These are phyloP conservation scores for Echria macrotheca DNA, from an alignment of 495 filamentous ascomycete genomes.

Conservation along the genomic window DNA sequence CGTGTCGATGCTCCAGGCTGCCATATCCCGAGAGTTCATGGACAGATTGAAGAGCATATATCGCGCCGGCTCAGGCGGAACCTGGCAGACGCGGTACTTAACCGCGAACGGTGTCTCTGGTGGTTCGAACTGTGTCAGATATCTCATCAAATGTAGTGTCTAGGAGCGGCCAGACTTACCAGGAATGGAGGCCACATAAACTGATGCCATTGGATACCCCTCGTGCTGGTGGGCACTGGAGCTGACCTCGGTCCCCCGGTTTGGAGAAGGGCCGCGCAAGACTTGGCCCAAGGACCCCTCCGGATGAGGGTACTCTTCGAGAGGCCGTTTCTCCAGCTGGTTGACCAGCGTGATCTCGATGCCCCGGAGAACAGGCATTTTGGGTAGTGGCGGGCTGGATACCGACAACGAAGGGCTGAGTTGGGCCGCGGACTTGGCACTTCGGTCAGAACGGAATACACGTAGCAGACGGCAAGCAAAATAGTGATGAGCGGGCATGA, in stretches of 20 bases:
- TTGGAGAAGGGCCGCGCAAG: too few species aligned
- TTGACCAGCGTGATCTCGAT: conserved; percentile 38
- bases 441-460: too few species aligned
- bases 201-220: conserved; percentile 35
- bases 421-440: too few species aligned
- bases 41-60: conserved; percentile 47
- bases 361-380: conserved; percentile 45
- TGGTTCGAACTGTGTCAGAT: too few species aligned
- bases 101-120: conserved; percentile 45
- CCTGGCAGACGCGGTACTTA: conserved; percentile 32
- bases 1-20: conserved; percentile 44
- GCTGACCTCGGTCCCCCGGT: not conserved
- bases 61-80: conserved; percentile 24
- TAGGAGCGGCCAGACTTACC: conserved; percentile 27
- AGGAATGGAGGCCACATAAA: conserved; percentile 46
- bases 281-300: conserved; percentile 40
- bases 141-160: too few species aligned
- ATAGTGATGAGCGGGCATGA: too few species aligned
- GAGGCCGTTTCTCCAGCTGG: conserved; percentile 21
- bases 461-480: too few species aligned
- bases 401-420: too few species aligned
- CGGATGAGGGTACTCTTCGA: conserved; percentile 48
- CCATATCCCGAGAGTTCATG: conserved; percentile 43
- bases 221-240: conserved; percentile 17
- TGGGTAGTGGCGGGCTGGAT: conserved; percentile 1